A percentile compares a stretch with the other conserved stretches of the same genome.
phyloP scores from a whole-genome alignment of 495 filamentous ascomycete genomes.

The Pseudomonodictys pantanalensis region DNA sequence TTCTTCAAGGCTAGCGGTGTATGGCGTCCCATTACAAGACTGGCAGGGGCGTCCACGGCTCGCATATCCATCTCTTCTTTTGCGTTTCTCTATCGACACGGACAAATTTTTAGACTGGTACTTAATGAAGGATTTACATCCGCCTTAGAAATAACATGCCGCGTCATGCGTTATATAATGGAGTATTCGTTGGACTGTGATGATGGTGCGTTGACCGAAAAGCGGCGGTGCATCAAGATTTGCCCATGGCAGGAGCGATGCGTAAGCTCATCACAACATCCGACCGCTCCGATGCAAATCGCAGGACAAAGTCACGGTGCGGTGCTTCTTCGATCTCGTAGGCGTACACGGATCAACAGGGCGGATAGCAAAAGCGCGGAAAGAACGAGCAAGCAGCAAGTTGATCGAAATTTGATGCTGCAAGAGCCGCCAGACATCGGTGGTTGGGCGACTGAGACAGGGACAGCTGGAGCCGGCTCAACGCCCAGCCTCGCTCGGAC shows the following conservation, averaged over 20 bases:
- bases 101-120: constrained; percentile 31
- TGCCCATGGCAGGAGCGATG: background rate
- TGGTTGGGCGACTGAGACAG: background rate
- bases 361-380: no score
- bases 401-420: background rate
- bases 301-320: background rate
- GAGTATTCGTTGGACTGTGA: no score
- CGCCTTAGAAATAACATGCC: constrained; percentile 18
- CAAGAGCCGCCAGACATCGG: background rate
- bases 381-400: no score
- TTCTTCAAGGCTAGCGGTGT: constrained; percentile 14
- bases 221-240: background rate
- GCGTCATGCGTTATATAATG: background rate
- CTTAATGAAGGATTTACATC: constrained; percentile 34
- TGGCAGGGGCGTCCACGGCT: constrained; percentile 31
- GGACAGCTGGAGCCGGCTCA: background rate
- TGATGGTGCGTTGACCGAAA: background rate
- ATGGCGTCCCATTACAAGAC: constrained; percentile 23
- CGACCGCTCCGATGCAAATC: background rate
- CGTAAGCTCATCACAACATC: background rate
- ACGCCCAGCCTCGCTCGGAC: constrained; percentile 14
- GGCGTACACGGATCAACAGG: no score
- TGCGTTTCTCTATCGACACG: constrained; percentile 12
- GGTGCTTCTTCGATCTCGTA: no score
- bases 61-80: constrained; percentile 5